Conservation (phyloP, 2,329 filamentous ascomycete species). For the Botrytis pseudocinerea region DNA sequence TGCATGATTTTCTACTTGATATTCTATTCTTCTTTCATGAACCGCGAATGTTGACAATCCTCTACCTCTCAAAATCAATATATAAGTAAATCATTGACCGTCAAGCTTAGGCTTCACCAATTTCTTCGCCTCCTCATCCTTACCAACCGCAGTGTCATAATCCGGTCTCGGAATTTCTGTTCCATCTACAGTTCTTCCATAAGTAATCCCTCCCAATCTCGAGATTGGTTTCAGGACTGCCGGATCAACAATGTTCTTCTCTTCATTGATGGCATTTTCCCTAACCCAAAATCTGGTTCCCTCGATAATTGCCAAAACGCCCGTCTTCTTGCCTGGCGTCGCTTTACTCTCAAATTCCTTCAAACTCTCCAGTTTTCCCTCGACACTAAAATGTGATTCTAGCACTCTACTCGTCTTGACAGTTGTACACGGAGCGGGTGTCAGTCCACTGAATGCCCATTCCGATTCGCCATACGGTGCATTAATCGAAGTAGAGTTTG, state of each 20-base stretch:
- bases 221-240: slow-evolving; percentile 72
- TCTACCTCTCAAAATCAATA: neutral
- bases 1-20: neutral
- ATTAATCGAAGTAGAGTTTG: slow-evolving; percentile 78
- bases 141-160: slow-evolving; percentile 46
- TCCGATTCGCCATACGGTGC: slow-evolving; percentile 75
- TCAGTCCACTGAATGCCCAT: slow-evolving; percentile 77
- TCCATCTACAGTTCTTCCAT: slow-evolving; percentile 67
- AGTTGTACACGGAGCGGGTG: slow-evolving; percentile 62
- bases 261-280: slow-evolving; percentile 83
- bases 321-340: slow-evolving; percentile 71
- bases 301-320: slow-evolving; percentile 75
- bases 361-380: slow-evolving; percentile 73
- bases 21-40: neutral
- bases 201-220: slow-evolving; percentile 83
- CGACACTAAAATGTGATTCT: slow-evolving; percentile 81
- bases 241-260: slow-evolving; percentile 72
- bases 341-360: slow-evolving; percentile 75
- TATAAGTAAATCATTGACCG: slow-evolving; percentile 40
- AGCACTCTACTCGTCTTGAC: slow-evolving; percentile 73
- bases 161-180: slow-evolving; percentile 69
- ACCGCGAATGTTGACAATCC: neutral
- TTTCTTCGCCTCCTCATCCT: slow-evolving; percentile 57
- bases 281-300: slow-evolving; percentile 85
- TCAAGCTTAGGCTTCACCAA: slow-evolving; percentile 51